A percentile compares a stretch with the other conserved stretches of the same genome.
Evolutionary conservation across 83 land plant genomes (phyloP).

Genomic region (Isoetes engelmannii): DNA sequence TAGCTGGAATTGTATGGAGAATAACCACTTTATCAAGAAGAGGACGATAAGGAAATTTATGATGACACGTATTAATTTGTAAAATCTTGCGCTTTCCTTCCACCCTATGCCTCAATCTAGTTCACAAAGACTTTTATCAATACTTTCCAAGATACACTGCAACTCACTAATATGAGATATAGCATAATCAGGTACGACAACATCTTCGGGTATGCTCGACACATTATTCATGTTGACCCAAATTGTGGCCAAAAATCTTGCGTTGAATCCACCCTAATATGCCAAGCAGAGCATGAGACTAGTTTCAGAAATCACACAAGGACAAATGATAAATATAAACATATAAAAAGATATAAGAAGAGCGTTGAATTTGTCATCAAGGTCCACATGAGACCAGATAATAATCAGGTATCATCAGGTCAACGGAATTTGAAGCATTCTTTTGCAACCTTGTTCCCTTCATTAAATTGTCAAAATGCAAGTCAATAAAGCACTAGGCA

Average conservation of each 20-base stretch:
- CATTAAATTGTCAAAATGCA: not conserved
- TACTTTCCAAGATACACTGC: not conserved
- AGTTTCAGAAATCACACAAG: not conserved
- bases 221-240: conserved; percentile 6
- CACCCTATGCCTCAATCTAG: too few species aligned
- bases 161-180: conserved; percentile 8
- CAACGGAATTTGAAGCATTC: not conserved
- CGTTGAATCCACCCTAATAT: conserved; percentile 8
- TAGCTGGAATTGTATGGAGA: too few species aligned
- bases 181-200: not conserved
- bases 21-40: too few species aligned
- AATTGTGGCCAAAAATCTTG: conserved; percentile 9
- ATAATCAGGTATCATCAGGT: not conserved
- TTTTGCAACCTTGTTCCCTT: not conserved
- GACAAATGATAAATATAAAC: not conserved
- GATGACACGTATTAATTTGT: too few species aligned
- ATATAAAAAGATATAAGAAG: not conserved
- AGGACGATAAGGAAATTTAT: too few species aligned
- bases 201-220: not conserved
- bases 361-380: not conserved
- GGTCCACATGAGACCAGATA: not conserved
- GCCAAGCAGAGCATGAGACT: not conserved
- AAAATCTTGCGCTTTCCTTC: too few species aligned
- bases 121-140: not conserved
- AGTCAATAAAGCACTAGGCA: too few species aligned